Evolutionary conservation across 1,284 basidiomycete genomes (phyloP), one percentile per base, ranked within the genome.

Genomic region (Ceratobasidium theobromae): DNA sequence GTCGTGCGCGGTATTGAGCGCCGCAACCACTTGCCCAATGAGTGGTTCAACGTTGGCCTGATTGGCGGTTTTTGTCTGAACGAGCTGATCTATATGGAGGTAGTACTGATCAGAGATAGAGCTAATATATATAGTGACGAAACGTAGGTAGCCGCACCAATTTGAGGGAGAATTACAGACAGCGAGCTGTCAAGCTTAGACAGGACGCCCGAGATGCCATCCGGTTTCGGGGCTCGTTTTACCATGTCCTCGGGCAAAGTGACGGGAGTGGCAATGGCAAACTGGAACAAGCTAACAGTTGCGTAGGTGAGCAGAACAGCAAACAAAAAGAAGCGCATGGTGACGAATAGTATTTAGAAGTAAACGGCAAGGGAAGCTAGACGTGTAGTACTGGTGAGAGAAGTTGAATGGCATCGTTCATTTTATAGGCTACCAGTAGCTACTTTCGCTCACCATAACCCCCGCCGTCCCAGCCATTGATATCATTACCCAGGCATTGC

Each of bases 41-140:
- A 76, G 73, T 12, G 75, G 75, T n/a, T 71, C 69, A 23, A 75
- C 69, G 16, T 69, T 70, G 12, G 57, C 72, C 49, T 72, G 70
- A 27, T 70, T 71, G 28, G 72, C 73, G 1, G 46, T 71, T 18
- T 71, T 71, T 52, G 64, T 67, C 4, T 69, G 38, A 12, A 69
- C 70, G 25, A 75, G 46, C n/a, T n/a, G n/a, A n/a, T n/a, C n/a
- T 40, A 69, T 53, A 52, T 69, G 46, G 8, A 48, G 46, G 27
- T n/a, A n/a, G n/a, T n/a, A n/a, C 27, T 27, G 6, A 38, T 6
- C 35, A 38, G 16, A 38, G 35, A 6, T 8, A 38, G 35, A 38
- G 8, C 35, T 6, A 11, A 18, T 25, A 30, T 23, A 40, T 35
- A 21, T 46, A 58, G 35, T 8, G 35, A 38, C 55, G 5, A 16